These are phyloP conservation scores for Clonostachys rhizophaga DNA, from an alignment of 2,329 filamentous ascomycete genomes.

Conservation along the genomic window DNA sequence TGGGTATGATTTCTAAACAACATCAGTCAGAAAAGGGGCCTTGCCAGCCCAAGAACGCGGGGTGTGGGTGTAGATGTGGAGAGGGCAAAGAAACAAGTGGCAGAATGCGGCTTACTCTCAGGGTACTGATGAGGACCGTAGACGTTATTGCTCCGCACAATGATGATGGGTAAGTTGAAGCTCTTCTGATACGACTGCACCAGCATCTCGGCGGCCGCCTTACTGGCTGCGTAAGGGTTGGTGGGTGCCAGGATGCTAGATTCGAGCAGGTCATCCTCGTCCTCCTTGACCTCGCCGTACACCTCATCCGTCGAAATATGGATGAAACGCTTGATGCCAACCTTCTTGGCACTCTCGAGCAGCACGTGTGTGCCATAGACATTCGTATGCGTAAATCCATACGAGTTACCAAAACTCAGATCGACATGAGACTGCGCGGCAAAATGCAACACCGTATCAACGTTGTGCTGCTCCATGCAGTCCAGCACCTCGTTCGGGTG, in stretches of 20 bases:
- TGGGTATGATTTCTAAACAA: slow-evolving; percentile 71
- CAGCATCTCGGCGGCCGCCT: slow-evolving; percentile 79
- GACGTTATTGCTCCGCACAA: slow-evolving; percentile 79
- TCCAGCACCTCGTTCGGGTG: slow-evolving; percentile 64
- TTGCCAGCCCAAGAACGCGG: too few relatives aligned
- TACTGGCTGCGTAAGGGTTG: slow-evolving; percentile 78
- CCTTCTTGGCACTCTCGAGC: slow-evolving; percentile 70
- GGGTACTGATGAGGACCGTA: slow-evolving; percentile 83
- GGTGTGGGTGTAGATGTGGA: too few relatives aligned
- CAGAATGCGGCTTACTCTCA: slow-evolving; percentile 56
- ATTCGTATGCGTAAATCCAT: slow-evolving; percentile 76
- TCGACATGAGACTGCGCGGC: slow-evolving; percentile 85
- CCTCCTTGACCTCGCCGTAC: slow-evolving; percentile 73
- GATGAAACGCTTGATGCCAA: slow-evolving; percentile 68
- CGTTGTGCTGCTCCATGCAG: slow-evolving; percentile 65
- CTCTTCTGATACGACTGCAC: slow-evolving; percentile 84
- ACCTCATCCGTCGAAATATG: slow-evolving; percentile 85
- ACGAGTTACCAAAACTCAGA: slow-evolving; percentile 77
- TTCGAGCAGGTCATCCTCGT: slow-evolving; percentile 67
- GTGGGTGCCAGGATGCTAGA: slow-evolving; percentile 72
- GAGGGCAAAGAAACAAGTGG: neutral
- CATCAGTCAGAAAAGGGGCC: too few relatives aligned
- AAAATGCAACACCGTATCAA: slow-evolving; percentile 81
- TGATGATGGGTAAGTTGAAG: slow-evolving; percentile 75
- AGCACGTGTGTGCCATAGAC: slow-evolving; percentile 82